Evolutionary conservation across 257 asterid species (phyloP).

Genomic region (Craterostigma plantagineum): DNA sequence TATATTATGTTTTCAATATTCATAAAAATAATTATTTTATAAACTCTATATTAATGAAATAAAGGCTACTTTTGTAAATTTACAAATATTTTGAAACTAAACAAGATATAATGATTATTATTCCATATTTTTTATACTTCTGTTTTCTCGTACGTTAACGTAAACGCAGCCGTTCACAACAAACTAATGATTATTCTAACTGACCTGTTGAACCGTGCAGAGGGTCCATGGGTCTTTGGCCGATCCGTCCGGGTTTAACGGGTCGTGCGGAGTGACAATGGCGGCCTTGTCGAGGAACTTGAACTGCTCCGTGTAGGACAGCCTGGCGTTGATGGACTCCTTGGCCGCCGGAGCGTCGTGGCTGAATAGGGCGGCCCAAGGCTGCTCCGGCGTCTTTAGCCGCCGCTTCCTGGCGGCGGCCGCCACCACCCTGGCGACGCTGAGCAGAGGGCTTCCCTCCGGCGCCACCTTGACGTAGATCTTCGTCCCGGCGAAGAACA

Average conservation of each 20-base stretch:
- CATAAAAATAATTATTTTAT: too few species aligned
- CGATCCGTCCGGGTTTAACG: slow-evolving; percentile 38
- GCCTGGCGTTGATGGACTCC: slow-evolving; percentile 46
- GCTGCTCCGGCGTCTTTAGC: slow-evolving; percentile 26
- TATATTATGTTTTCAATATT: too few species aligned
- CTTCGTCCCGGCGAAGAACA: slow-evolving; percentile 41
- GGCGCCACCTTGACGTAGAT: slow-evolving; percentile 53
- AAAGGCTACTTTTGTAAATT: too few species aligned
- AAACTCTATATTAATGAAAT: too few species aligned
- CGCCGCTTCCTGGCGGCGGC: slow-evolving; percentile 37
- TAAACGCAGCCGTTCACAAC: too few species aligned
- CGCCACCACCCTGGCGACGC: slow-evolving; percentile 30
- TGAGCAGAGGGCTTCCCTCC: slow-evolving; percentile 57
- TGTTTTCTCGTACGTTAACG: too few species aligned
- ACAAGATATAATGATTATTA: too few species aligned
- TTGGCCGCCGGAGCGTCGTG: too few species aligned
- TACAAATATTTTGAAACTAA: too few species aligned
- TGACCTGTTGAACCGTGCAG: slow-evolving; percentile 61
- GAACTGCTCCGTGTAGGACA: slow-evolving; percentile 45
- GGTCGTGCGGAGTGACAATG: slow-evolving; percentile 29
- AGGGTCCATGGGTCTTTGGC: slow-evolving; percentile 44
- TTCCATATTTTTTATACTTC: too few species aligned
- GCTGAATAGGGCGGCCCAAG: slow-evolving; percentile 24
- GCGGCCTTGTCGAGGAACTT: slow-evolving; percentile 83
- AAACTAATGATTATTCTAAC: too few species aligned